Base-by-base conservation (phyloP, 805 yeast genomes). In the Candida verbasci region DNA sequence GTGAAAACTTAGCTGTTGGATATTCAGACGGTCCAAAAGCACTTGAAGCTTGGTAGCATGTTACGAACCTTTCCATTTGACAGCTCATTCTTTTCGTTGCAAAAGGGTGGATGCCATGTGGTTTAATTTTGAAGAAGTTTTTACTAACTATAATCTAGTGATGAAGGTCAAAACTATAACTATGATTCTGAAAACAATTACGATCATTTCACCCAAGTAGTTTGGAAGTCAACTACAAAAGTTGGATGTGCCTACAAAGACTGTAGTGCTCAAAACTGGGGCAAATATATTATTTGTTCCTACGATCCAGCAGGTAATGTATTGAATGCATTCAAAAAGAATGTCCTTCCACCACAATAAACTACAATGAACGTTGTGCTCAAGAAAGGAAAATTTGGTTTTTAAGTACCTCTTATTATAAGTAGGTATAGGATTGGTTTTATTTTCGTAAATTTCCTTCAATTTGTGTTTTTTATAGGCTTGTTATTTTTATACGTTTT, bases 291-390 rank as follows among this genome's bases (percentile, higher is more conserved):
- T 38, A 74, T 84, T 43, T 87, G 96, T 59, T 77, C 81, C 35
- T 87, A 88, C 45, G 63, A 69, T 50, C 79, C 86, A 14, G 75
- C 82, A 25, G 96, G 96, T 49, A 87, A 87, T 62, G 53, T 70
- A 36, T 60, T 69, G 34, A 80, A 84, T 38, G 52, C 65, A 36
- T 46, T 47, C 20, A 37, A 36, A 10, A 35, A 43, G 23, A 55
- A 55, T 37, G 42, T 53, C 10, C 15, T 31, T 12, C 28, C 28
- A 25, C 28, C 28, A 14, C 9, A 6, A 25, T 7, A n/a, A n/a
- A n/a, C n/a, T n/a, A n/a, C n/a, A n/a, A n/a, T n/a, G n/a, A n/a
- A n/a, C n/a, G n/a, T n/a, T n/a, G n/a, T n/a, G n/a, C 8, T 12
- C 12, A 25, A 11, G 26, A 11, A 11, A 8, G 26, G 12, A 12